Percentiles rank a stretch among this genome's conserved stretches.
phyloP scores from a whole-genome alignment of 1,284 basidiomycete species.

The Mycosarcoma maydis region DNA sequence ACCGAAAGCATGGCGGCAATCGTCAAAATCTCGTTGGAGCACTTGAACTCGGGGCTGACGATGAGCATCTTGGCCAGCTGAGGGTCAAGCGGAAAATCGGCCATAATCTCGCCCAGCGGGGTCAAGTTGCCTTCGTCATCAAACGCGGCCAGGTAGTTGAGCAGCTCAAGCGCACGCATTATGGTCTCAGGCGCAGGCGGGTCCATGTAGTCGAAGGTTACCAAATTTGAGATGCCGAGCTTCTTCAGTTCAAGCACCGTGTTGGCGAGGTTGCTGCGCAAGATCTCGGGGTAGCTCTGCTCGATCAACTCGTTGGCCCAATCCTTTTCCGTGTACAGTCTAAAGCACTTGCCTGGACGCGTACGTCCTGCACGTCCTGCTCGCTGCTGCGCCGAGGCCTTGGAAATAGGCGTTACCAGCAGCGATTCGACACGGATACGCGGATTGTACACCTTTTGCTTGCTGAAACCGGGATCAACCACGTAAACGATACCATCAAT shows the following conservation, averaged over 20 bases:
- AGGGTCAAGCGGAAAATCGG: constrained; percentile 96
- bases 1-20: constrained; percentile 95
- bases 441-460: constrained; percentile 97
- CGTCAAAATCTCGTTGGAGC: constrained; percentile 93
- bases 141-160: constrained; percentile 90
- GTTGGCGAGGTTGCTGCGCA: constrained; percentile 84
- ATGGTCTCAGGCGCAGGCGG: constrained; percentile 87
- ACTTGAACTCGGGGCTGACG: constrained; percentile 90
- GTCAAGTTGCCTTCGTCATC: constrained; percentile 96
- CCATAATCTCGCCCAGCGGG: constrained; percentile 88
- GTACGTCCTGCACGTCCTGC: constrained; percentile 97
- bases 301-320: constrained; percentile 88
- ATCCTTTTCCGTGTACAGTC: constrained; percentile 96
- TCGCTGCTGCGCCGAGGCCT: constrained; percentile 93
- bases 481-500: constrained; percentile 99
- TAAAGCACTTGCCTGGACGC: constrained; percentile 94
- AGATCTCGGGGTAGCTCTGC: constrained; percentile 94
- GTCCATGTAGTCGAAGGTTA: constrained; percentile 83
- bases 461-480: constrained; percentile 96
- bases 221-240: constrained; percentile 75
- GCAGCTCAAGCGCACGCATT: constrained; percentile 93
- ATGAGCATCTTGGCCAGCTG: constrained; percentile 93
- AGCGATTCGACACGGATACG: constrained; percentile 94
- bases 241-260: constrained; percentile 94
- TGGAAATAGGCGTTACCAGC: constrained; percentile 92